A percentile compares a stretch with the other conserved stretches of the same genome.
These are phyloP conservation scores for Rhizophagus prolifer DNA, from an alignment of 192 early-diverging fungal species.

Conservation along the genomic window DNA sequence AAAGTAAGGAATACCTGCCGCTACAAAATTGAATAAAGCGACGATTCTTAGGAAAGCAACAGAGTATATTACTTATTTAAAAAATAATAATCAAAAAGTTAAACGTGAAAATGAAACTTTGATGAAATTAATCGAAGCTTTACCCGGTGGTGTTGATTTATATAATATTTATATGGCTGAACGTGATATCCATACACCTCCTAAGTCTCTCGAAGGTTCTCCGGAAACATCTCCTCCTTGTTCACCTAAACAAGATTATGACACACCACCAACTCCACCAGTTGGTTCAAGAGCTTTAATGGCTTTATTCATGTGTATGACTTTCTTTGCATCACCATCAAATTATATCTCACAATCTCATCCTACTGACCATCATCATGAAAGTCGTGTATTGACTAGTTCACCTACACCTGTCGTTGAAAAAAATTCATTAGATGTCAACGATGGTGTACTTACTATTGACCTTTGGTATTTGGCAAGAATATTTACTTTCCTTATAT, in stretches of 20 bases:
- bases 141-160: conserved; percentile 49
- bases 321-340: conserved; percentile 49
- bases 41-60: conserved; percentile 89
- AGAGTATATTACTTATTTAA: conserved; percentile 79
- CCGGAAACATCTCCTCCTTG: conserved; percentile 25
- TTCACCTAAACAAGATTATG: conserved; percentile 32
- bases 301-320: conserved; percentile 60
- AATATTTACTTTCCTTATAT: conserved; percentile 23
- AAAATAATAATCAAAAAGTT: conserved; percentile 41
- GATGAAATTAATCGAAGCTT: conserved; percentile 38
- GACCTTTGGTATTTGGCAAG: conserved; percentile 26
- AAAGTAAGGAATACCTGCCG: conserved; percentile 75
- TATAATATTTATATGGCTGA: conserved; percentile 35
- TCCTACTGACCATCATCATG: conserved; percentile 15
- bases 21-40: conserved; percentile 91
- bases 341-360: background rate
- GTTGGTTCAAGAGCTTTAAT: conserved; percentile 49
- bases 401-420: background rate
- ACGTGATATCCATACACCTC: background rate
- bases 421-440: background rate
- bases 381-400: background rate
- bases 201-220: conserved; percentile 9
- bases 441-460: conserved; percentile 20
- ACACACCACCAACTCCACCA: conserved; percentile 40
- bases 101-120: conserved; percentile 50